These are phyloP conservation scores for Myriosclerotinia duriaeana DNA, from an alignment of 2,329 filamentous ascomycete species.

Conservation along the genomic window DNA sequence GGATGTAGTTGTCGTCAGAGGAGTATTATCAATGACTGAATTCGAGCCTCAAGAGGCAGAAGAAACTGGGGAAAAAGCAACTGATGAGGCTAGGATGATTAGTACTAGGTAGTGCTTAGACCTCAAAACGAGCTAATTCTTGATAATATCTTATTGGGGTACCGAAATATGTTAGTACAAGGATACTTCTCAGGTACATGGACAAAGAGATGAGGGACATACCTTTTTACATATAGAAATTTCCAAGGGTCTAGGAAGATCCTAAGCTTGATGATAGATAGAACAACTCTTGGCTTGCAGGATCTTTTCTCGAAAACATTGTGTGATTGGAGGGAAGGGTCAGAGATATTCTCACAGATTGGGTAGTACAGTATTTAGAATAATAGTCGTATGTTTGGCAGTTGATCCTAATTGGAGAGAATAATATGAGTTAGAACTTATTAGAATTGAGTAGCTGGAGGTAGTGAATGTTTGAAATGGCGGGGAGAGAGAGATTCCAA, in stretches of 20 bases:
- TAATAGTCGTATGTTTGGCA: no score
- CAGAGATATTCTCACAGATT: neutral
- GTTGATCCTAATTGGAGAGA: no score
- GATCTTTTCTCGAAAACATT: neutral
- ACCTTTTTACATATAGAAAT: neutral
- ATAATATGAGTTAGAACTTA: neutral
- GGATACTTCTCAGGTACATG: neutral
- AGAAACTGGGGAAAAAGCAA: neutral
- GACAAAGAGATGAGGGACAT: slow-evolving; percentile 16
- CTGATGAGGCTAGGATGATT: neutral
- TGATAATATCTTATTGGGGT: neutral
- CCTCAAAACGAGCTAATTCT: neutral
- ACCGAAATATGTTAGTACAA: neutral
- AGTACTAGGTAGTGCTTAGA: neutral
- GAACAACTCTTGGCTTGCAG: slow-evolving; percentile 12
- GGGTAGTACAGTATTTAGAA: neutral
- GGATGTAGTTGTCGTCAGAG: slow-evolving; percentile 2
- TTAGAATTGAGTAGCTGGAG: no score
- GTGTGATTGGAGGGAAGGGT: neutral
- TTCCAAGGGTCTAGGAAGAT: slow-evolving; percentile 3
- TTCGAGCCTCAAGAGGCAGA: neutral
- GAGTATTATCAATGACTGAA: neutral
- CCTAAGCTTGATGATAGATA: neutral
- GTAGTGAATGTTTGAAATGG: slow-evolving; percentile 17
- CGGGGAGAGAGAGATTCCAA: slow-evolving; percentile 3